These are phyloP conservation scores for Cucumis cinereus DNA, from an alignment of 306 rosid species.

Conservation along the genomic window DNA sequence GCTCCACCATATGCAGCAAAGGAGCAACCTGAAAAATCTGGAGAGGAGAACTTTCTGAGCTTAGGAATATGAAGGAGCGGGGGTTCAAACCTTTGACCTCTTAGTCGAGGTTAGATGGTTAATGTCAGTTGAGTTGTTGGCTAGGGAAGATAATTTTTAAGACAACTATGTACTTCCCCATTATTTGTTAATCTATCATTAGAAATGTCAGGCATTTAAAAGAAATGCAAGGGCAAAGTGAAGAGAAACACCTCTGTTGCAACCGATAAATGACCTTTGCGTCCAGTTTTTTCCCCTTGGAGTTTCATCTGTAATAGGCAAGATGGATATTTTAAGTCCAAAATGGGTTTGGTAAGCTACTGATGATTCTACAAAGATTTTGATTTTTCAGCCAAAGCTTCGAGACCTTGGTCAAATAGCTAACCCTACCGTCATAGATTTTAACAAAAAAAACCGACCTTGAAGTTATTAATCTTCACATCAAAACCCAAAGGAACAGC, in stretches of 20 bases:
- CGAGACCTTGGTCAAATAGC: background rate
- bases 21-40: constrained; percentile 96
- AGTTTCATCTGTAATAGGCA: constrained; percentile 53
- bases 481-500: constrained; percentile 83
- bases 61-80: background rate
- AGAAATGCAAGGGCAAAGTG: background rate
- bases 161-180: constrained; percentile 2
- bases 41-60: background rate
- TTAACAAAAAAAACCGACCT: constrained; percentile 33
- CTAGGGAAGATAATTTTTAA: background rate
- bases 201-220: background rate
- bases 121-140: background rate
- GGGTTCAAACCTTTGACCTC: too few relatives aligned
- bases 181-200: background rate
- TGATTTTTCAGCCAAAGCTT: background rate
- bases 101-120: too few relatives aligned
- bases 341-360: background rate
- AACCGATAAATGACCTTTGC: constrained; percentile 86
- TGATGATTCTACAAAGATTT: background rate
- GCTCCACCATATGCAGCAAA: constrained; percentile 79
- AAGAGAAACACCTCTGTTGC: constrained; percentile 61
- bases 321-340: background rate
- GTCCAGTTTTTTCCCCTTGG: constrained; percentile 80
- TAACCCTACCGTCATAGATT: background rate
- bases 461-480: constrained; percentile 75